Percentiles rank a stretch among this genome's conserved stretches.
phyloP scores from a whole-genome alignment of 148 eudicot genomes.

The Pharnaceum exiguum region DNA sequence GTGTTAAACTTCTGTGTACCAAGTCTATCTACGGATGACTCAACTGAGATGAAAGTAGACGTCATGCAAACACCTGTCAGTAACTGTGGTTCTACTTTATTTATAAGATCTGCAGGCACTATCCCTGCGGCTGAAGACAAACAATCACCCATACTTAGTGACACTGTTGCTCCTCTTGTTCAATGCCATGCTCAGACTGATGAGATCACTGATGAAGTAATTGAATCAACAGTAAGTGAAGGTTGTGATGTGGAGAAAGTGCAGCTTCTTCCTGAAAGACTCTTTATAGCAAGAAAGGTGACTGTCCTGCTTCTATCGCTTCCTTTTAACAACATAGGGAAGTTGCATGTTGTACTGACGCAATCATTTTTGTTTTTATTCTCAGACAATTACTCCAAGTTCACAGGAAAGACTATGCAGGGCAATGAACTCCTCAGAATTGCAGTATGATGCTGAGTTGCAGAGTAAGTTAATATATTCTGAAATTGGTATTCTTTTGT shows the following conservation, averaged over 20 bases:
- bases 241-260: constrained; percentile 10
- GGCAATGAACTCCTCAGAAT: constrained; percentile 50
- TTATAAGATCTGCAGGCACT: constrained; percentile 12
- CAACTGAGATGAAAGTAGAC: too few relatives aligned
- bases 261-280: constrained; percentile 59
- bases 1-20: too few relatives aligned
- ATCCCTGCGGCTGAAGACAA: constrained; percentile 19
- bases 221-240: constrained; percentile 20
- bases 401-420: constrained; percentile 65
- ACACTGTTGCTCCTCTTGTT: constrained; percentile 10
- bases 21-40: too few relatives aligned
- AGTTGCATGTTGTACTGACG: not conserved
- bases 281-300: constrained; percentile 76
- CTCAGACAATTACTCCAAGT: constrained; percentile 74
- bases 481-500: too few relatives aligned
- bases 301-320: not conserved
- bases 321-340: not conserved
- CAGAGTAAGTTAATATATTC: constrained; percentile 41
- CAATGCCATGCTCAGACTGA: constrained; percentile 12
- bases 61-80: not conserved
- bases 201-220: constrained; percentile 15
- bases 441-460: constrained; percentile 19
- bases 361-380: constrained; percentile 2
- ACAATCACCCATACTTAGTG: constrained; percentile 3
- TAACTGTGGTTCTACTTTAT: not conserved